Evolutionary conservation across 495 filamentous ascomycete species (phyloP).

Genomic region (Rhypophila decipiens): DNA sequence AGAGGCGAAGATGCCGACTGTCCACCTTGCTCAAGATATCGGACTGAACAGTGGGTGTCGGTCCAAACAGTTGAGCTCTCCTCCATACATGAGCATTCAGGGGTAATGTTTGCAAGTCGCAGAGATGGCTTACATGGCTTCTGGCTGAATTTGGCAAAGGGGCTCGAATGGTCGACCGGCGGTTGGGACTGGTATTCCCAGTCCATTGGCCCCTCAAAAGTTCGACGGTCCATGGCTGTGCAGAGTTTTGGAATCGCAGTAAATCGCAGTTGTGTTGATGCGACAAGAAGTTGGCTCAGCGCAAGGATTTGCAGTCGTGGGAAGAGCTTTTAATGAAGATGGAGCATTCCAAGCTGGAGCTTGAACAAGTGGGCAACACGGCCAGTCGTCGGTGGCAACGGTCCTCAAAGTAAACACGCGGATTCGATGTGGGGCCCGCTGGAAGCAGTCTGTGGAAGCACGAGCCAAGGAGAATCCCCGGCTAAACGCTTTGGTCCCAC

Average conservation of each 20-base stretch:
- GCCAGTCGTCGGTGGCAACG: constrained; percentile 25
- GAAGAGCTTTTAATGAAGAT: not conserved
- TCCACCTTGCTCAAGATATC: too few relatives aligned
- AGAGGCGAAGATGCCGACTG: too few relatives aligned
- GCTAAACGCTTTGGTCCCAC: too few relatives aligned
- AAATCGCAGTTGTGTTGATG: not conserved
- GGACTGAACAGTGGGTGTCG: too few relatives aligned
- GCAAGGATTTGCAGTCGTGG: not conserved
- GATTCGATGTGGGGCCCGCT: too few relatives aligned
- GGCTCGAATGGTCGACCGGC: constrained; percentile 41
- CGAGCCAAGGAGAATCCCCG: too few relatives aligned
- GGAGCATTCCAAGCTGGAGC: not conserved
- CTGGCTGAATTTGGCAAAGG: constrained; percentile 34
- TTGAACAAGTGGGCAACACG: constrained; percentile 1
- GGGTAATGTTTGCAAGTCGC: too few relatives aligned
- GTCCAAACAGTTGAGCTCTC: too few relatives aligned
- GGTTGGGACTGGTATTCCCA: constrained; percentile 42
- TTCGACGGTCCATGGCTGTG: constrained; percentile 34
- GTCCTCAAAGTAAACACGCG: constrained; percentile 23
- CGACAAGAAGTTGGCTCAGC: not conserved
- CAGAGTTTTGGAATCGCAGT: not conserved
- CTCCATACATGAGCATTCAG: too few relatives aligned
- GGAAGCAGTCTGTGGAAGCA: too few relatives aligned
- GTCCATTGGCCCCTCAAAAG: constrained; percentile 42
- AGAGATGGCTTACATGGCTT: constrained; percentile 20